phyloP scores from a whole-genome alignment of 2,329 filamentous ascomycete species.

The Penicillium sp. region DNA sequence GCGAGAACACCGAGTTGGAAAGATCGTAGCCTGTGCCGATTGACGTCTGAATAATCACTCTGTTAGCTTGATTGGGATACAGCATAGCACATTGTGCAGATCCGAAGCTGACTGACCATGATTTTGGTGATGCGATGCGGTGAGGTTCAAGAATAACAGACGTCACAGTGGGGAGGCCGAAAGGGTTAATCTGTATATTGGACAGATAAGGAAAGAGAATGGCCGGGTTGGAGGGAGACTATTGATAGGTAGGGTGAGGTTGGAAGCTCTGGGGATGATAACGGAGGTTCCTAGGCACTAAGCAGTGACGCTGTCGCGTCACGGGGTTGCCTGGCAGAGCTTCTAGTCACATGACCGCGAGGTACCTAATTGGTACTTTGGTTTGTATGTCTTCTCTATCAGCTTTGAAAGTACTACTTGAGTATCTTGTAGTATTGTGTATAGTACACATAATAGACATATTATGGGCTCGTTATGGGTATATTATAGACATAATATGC shows the following conservation, averaged over 20 bases:
- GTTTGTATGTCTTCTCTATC: neutral
- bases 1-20: slow-evolving; percentile 98
- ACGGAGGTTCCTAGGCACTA: slow-evolving; percentile 9
- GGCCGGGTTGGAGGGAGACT: neutral
- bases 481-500: neutral
- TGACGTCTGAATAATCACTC: slow-evolving; percentile 67
- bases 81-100: neutral
- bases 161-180: neutral
- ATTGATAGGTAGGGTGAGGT: slow-evolving; percentile 9
- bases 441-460: neutral
- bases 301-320: slow-evolving; percentile 28
- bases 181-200: neutral
- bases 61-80: slow-evolving; percentile 14
- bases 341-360: slow-evolving; percentile 19
- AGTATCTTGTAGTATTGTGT: neutral
- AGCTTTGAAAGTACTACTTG: neutral
- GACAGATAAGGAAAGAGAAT: neutral
- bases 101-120: slow-evolving; percentile 17
- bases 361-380: neutral
- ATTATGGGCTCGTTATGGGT: neutral
- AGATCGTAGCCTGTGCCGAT: slow-evolving; percentile 99
- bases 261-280: slow-evolving; percentile 25
- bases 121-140: slow-evolving; percentile 12
- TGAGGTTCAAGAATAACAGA: slow-evolving; percentile 6
- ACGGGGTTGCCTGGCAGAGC: slow-evolving; percentile 31